Evolutionary conservation across 1,284 basidiomycete species (phyloP).

Genomic region (Trichosporon faecale): DNA sequence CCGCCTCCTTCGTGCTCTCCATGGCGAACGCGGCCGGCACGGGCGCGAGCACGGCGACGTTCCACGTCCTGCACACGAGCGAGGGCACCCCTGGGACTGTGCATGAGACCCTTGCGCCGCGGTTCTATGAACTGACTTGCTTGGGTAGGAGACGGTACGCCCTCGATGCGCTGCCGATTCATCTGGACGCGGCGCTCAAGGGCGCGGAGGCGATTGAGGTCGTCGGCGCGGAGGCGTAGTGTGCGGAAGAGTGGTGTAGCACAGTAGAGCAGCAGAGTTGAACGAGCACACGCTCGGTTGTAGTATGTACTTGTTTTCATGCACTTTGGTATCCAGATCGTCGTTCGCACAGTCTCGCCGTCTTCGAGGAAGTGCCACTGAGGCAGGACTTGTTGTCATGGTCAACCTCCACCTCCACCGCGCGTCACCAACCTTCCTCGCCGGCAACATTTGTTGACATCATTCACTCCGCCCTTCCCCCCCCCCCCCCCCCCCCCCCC

Average conservation of each 20-base stretch:
- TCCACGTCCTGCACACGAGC: constrained; percentile 27
- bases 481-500: background rate
- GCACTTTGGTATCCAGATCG: background rate
- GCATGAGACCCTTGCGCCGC: constrained; percentile 5
- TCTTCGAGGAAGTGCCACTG: too few relatives aligned
- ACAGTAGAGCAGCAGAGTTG: background rate
- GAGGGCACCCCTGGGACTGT: background rate
- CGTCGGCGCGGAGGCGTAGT: background rate
- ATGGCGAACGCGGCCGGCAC: constrained; percentile 19
- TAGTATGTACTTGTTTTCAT: constrained; percentile 1
- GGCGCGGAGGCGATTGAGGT: constrained; percentile 1
- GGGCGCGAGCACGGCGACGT: constrained; percentile 23
- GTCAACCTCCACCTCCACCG: background rate
- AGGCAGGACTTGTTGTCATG: too few relatives aligned
- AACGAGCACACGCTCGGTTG: background rate
- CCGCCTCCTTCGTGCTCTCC: constrained; percentile 32
- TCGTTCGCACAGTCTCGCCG: too few relatives aligned
- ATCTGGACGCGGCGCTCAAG: constrained; percentile 8
- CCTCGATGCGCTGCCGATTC: constrained; percentile 13
- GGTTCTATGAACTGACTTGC: constrained; percentile 13
- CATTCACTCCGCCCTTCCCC: background rate
- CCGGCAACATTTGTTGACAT: background rate
- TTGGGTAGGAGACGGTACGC: constrained; percentile 11
- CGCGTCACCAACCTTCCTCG: background rate
- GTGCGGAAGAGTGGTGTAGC: too few relatives aligned